Conservation (phyloP, 176 grass and related monocot species). For the Raddia distichophylla region DNA sequence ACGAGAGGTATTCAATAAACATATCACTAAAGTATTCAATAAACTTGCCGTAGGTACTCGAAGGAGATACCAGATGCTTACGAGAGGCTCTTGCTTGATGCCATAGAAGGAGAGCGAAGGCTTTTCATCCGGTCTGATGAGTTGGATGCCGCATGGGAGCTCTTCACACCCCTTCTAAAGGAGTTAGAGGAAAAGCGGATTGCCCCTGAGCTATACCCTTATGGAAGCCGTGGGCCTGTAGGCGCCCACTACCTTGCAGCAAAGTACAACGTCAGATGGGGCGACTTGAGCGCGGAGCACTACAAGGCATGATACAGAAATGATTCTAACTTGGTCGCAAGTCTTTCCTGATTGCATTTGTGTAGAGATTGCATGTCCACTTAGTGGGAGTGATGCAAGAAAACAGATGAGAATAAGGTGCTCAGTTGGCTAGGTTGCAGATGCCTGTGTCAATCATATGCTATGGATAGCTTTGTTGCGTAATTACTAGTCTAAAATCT, state of each 20-base stretch:
- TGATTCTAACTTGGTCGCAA: neutral
- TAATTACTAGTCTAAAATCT: neutral
- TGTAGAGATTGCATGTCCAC: neutral
- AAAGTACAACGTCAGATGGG: conserved; percentile 85
- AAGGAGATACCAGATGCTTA: conserved; percentile 98
- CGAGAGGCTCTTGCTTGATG: conserved; percentile 87
- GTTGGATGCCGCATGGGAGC: conserved; percentile 84
- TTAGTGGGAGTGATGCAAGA: neutral
- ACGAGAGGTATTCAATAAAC: too few species aligned
- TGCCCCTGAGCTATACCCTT: conserved; percentile 78
- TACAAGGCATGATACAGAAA: conserved; percentile 31
- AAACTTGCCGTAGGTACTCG: conserved; percentile 63
- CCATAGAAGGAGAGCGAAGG: conserved; percentile 87
- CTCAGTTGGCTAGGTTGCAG: neutral
- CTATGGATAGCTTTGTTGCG: conserved; percentile 3
- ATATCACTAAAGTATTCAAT: neutral
- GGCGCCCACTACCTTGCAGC: conserved; percentile 88
- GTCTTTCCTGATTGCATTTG: neutral
- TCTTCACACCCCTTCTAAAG: conserved; percentile 85
- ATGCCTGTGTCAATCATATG: neutral
- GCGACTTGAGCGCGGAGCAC: conserved; percentile 64
- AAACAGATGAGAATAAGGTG: conserved; percentile 37
- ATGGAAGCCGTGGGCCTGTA: conserved; percentile 82
- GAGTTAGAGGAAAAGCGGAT: conserved; percentile 78
- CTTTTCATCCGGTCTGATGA: conserved; percentile 98